Percentiles rank a stretch among this genome's conserved stretches.
Evolutionary conservation across 2,329 filamentous ascomycete species (phyloP).

Genomic region (Calonectria pseudoturangicola): DNA sequence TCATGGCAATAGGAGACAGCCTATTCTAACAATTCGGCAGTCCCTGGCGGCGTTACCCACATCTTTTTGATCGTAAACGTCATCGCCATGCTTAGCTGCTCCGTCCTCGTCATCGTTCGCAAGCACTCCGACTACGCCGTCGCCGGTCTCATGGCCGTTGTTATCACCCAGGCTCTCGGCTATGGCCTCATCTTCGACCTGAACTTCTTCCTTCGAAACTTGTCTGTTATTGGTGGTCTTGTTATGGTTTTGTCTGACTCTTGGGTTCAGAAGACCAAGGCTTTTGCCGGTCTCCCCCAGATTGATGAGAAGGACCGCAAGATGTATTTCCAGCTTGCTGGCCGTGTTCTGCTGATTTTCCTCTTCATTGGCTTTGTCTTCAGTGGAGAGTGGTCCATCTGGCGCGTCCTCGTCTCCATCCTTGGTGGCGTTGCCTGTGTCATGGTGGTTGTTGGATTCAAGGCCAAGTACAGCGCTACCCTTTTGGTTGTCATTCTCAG

Average conservation of each 20-base stretch:
- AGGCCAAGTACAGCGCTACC: conserved; percentile 98
- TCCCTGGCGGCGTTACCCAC: conserved; percentile 91
- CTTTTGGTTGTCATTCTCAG: conserved; percentile 96
- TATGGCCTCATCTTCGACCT: conserved; percentile 99
- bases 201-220: conserved; percentile 99
- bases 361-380: conserved; percentile 98
- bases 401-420: conserved; percentile 88
- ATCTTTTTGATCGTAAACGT: conserved; percentile 95
- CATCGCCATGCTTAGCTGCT: conserved; percentile 88
- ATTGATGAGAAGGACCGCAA: conserved; percentile 99
- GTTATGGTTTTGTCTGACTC: conserved; percentile 99
- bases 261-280: conserved; percentile 98
- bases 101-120: conserved; percentile 89
- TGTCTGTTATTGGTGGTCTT: conserved; percentile 96
- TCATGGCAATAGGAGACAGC: neutral
- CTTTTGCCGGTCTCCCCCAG: conserved; percentile 93
- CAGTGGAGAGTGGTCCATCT: conserved; percentile 92
- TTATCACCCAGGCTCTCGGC: conserved; percentile 93
- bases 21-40: conserved; percentile 67
- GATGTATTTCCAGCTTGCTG: conserved; percentile 99
- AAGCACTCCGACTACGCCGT: conserved; percentile 97
- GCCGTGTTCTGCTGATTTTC: conserved; percentile 96
- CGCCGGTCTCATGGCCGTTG: conserved; percentile 90
- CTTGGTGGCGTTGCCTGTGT: conserved; percentile 93
- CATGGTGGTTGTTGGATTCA: conserved; percentile 99